Conservation (phyloP, 495 filamentous ascomycete species). For the Xanthoparmelia taractica region DNA sequence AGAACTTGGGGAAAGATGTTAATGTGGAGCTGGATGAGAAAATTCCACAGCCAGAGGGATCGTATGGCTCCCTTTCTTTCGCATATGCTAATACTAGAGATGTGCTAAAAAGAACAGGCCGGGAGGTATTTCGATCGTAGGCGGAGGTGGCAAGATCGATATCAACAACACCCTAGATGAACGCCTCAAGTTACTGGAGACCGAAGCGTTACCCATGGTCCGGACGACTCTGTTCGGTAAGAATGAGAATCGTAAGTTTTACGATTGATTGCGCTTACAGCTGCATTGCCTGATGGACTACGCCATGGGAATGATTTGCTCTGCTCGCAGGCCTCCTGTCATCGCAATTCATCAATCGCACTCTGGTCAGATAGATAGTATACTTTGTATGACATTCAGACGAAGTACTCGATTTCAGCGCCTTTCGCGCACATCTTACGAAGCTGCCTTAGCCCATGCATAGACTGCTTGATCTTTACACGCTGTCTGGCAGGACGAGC, state of each 20-base stretch:
- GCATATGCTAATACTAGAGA: conserved; percentile 14
- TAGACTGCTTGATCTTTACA: conserved; percentile 1
- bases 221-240: conserved; percentile 80
- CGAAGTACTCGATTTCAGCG: neutral
- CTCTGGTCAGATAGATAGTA: neutral
- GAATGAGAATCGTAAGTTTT: conserved; percentile 90
- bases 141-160: conserved; percentile 85
- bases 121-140: conserved; percentile 74
- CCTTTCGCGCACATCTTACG: neutral
- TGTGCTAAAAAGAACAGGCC: conserved; percentile 47
- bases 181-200: conserved; percentile 73
- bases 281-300: neutral
- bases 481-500: neutral
- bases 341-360: neutral
- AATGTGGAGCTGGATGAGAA: conserved; percentile 67
- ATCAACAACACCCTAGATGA: conserved; percentile 98
- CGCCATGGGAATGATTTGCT: neutral
- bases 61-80: conserved; percentile 51
- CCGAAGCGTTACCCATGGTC: conserved; percentile 76
- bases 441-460: neutral
- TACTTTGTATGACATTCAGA: conserved; percentile 10
- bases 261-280: conserved; percentile 52
- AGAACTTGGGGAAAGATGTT: conserved; percentile 55
- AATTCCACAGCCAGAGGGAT: conserved; percentile 70
- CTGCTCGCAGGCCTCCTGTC: neutral